These are phyloP conservation scores for Coccomyxa sp. DNA, from an alignment of 139 green algal genomes.

Conservation along the genomic window DNA sequence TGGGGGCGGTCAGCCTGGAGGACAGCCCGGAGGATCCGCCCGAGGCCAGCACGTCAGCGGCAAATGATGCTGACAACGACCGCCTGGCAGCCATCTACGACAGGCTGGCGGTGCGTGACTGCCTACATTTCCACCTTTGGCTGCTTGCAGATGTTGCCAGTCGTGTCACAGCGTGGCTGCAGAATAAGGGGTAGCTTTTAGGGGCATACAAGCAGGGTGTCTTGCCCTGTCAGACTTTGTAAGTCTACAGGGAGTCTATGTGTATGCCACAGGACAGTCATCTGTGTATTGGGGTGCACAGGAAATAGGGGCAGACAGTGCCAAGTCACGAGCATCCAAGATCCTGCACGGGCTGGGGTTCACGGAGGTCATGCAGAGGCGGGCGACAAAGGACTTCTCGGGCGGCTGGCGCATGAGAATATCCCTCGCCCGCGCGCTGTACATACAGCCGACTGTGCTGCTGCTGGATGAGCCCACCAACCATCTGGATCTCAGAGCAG, in stretches of 20 bases:
- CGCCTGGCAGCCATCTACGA: constrained; percentile 93
- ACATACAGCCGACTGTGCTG: constrained; percentile 97
- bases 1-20: constrained; percentile 37
- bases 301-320: constrained; percentile 71
- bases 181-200: too few relatives aligned
- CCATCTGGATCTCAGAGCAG: constrained; percentile 94
- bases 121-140: too few relatives aligned
- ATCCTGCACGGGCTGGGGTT: constrained; percentile 95
- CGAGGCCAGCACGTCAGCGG: constrained; percentile 9
- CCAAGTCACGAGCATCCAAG: constrained; percentile 90
- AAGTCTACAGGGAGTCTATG: too few relatives aligned
- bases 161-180: too few relatives aligned
- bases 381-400: constrained; percentile 74
- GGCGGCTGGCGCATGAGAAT: constrained; percentile 99
- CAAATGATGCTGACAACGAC: constrained; percentile 29
- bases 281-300: constrained; percentile 7
- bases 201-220: too few relatives aligned
- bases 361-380: constrained; percentile 83
- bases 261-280: too few relatives aligned
- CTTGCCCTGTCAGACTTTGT: too few relatives aligned
- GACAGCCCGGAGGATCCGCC: constrained; percentile 20
- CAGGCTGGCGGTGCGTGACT: constrained; percentile 57
- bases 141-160: too few relatives aligned
- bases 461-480: constrained; percentile 99
- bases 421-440: constrained; percentile 95